Evolutionary conservation across 2,329 filamentous ascomycete species (phyloP), one percentile per base, ranked within the genome.

Genomic region (Zymoseptoria brevis): DNA sequence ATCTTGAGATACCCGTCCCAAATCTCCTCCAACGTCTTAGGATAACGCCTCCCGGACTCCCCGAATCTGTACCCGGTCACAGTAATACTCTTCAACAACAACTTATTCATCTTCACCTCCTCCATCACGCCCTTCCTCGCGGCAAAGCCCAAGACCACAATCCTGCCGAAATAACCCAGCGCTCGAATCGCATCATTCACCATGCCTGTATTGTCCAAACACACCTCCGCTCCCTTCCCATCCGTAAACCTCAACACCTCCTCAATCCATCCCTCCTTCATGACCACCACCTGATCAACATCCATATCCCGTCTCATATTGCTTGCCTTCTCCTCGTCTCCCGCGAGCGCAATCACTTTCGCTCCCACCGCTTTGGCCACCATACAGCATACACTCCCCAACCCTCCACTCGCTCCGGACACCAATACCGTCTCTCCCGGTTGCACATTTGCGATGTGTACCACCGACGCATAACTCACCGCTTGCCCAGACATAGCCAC

Each of bases 101-200:
- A 71, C 24, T 79, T 73, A 62, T 84, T 84, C 75, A 82, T 80
- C 29, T 76, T 75, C 53, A 84, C 73, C 48, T 75, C 74, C 67
- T 85, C 83, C 72, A 85, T 79, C 7, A 77, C 71, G 0, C 80
- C 80, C 16, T 71, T 76, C 54, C 78, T 73, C 0, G 79, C 83
- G 5, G 82, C 83, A 67, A 86, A 86, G 0, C 83, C 83, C 1
- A 84, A 75, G 26, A 86, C 73, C 1, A 86, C 75, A 19, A 86
- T 71, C 30, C 78, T 72, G 0, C 82, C 83, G 41, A 77, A 75
- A 66, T 83, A 80, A 22, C 75, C 80, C 30, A 83, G 70, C 63
- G 81, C 83, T 59, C 78, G 78, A 26, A 86, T 68, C 48, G 80
- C 81, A 59, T 77, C 76, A 60, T 80, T 76, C 7, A 85, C 80